Percentiles rank a stretch among this genome's conserved stretches.
Evolutionary conservation across 495 filamentous ascomycete species (phyloP).

Genomic region (Aspergillus olivimuriae): DNA sequence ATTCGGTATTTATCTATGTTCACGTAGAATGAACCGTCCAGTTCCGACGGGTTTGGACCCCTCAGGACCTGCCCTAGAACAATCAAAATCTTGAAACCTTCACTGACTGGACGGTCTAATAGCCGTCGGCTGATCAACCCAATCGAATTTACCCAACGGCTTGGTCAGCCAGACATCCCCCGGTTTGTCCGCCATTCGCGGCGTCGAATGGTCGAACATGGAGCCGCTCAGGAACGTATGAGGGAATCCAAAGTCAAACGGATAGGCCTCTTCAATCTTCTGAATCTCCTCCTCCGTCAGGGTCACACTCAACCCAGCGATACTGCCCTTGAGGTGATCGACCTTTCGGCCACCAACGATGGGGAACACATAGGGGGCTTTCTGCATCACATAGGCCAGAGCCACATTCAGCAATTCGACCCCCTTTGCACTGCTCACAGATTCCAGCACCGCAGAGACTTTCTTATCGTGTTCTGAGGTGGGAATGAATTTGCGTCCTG

Average conservation of each 20-base stretch:
- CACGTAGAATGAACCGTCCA: too few species aligned
- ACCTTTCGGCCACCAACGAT: constrained; percentile 60
- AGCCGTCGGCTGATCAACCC: constrained; percentile 11
- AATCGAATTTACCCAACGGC: constrained; percentile 12
- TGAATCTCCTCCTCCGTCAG: constrained; percentile 4
- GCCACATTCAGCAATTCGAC: constrained; percentile 34
- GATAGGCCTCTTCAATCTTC: constrained; percentile 6
- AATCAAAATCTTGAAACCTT: too few species aligned
- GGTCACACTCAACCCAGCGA: constrained; percentile 16
- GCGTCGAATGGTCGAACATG: constrained; percentile 9
- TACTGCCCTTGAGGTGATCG: constrained; percentile 58
- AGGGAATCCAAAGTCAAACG: constrained; percentile 9
- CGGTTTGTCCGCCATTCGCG: constrained; percentile 7
- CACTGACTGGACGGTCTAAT: constrained; percentile 8
- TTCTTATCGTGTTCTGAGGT: constrained; percentile 34
- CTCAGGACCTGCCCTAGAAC: too few species aligned
- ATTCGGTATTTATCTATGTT: too few species aligned
- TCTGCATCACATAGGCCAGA: constrained; percentile 49
- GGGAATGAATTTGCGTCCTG: constrained; percentile 22
- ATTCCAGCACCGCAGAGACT: constrained; percentile 54
- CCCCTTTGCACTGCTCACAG: constrained; percentile 43
- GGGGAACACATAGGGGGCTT: constrained; percentile 63
- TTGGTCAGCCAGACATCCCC: constrained; percentile 13
- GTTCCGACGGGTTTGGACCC: too few species aligned
- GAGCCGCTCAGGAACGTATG: constrained; percentile 15